Base-by-base conservation (phyloP, 192 early-diverging fungal genomes). In the Obelidium mucronatum region DNA sequence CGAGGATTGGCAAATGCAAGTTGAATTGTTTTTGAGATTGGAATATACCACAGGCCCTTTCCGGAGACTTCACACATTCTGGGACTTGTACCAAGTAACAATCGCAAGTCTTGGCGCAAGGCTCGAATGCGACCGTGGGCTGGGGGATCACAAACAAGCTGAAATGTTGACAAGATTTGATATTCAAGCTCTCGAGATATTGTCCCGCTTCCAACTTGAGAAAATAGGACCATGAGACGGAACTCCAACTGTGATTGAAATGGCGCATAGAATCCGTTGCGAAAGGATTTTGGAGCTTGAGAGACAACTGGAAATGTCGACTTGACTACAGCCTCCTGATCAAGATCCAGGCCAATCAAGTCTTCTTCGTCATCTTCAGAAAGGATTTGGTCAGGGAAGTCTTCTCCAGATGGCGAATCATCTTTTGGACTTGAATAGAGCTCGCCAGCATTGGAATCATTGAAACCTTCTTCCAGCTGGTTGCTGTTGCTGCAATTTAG, bases 1-100 rank as follows among this genome's bases (percentile, higher is more conserved):
- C 62, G 62, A 19, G 62, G 62, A 37, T 64, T 64, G 6, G 62
- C 62, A 37, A 64, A 64, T 36, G 36, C 33, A 64, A 64, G 62
- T 13, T 13, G 1, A 37, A 64, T 31, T 11, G 34, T 15, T 37
- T 6, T 11, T 24, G 11, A 13, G 31, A 64, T 64, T 36, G 28
- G 33, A 33, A 64, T 6, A 64, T 64, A 64, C 33, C 17, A 64
- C 34, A 37, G 15, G 19, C 6, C 33, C 19, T 19, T 37, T 13
- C 37, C 33, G 17, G 5, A 15, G 17, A 64, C 11, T 6, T 6
- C 6, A 28, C 30, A 22, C 24, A 22, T 15, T 33, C 37, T 28
- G 6, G 62, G 62, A n/a, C 34, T 19, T 13, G 24, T 8, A 37
- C 37, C 37, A 5, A 64, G 36, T 35, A 64, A 33, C 19, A 35